Percentiles rank a stretch among this genome's conserved stretches.
Conservation (phyloP, 768 basidiomycete genomes). For the Termitomyces sp. region DNA sequence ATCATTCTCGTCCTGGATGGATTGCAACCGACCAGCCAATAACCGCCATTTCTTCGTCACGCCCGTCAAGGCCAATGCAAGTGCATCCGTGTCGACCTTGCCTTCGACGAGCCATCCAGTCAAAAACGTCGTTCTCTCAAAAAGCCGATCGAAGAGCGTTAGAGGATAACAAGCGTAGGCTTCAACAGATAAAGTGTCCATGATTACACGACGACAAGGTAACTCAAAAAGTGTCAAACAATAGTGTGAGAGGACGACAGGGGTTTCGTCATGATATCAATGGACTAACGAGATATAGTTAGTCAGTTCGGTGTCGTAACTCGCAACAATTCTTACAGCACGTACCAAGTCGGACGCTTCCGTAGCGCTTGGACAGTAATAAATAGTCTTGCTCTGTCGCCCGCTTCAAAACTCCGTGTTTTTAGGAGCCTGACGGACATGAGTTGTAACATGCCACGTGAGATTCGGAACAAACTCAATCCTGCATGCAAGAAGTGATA, state of each 20-base stretch:
- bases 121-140: slow-evolving; percentile 32
- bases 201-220: neutral
- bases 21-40: slow-evolving; percentile 25
- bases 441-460: neutral
- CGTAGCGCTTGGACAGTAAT: neutral
- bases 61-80: slow-evolving; percentile 24
- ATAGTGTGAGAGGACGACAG: neutral
- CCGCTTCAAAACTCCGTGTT: neutral
- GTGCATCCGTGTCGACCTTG: slow-evolving; percentile 26
- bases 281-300: neutral
- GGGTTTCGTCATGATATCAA: neutral
- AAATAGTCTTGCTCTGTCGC: neutral
- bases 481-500: too few relatives aligned
- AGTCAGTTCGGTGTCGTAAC: neutral
- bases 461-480: neutral
- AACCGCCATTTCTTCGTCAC: slow-evolving; percentile 29
- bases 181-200: slow-evolving; percentile 7
- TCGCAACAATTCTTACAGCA: neutral
- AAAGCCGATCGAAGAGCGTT: slow-evolving; percentile 31
- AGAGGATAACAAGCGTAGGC: slow-evolving; percentile 21
- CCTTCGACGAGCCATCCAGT: slow-evolving; percentile 42
- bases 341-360: neutral
- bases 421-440: neutral
- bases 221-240: neutral
- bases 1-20: slow-evolving; percentile 15